These are phyloP conservation scores for Aspergillus hortae DNA, from an alignment of 2,329 filamentous ascomycete species.

Conservation along the genomic window DNA sequence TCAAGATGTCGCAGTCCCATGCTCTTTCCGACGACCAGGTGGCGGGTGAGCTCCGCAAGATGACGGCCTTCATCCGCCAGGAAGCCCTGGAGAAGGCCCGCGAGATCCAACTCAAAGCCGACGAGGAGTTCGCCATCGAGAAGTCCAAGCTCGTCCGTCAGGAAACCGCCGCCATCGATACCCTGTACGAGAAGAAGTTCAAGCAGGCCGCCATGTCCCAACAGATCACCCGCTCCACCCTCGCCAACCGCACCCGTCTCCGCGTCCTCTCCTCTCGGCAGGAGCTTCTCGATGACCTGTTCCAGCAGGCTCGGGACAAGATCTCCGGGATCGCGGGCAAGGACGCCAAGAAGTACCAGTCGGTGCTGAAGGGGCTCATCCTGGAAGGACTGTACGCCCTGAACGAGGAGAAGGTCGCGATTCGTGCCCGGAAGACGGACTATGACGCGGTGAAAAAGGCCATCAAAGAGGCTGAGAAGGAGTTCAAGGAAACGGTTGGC, in stretches of 20 bases:
- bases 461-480: conserved; percentile 68
- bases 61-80: conserved; percentile 99
- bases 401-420: conserved; percentile 70
- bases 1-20: conserved; percentile 86
- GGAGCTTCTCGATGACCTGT: conserved; percentile 85
- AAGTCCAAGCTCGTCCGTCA: conserved; percentile 97
- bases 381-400: conserved; percentile 89
- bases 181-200: conserved; percentile 96
- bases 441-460: conserved; percentile 72
- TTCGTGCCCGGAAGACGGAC: conserved; percentile 79
- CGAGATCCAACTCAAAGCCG: conserved; percentile 97
- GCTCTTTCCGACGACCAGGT: conserved; percentile 98
- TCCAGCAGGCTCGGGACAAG: conserved; percentile 73
- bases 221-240: conserved; percentile 95
- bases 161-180: conserved; percentile 90
- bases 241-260: conserved; percentile 93
- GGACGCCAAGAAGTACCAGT: conserved; percentile 63
- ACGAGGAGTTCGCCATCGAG: conserved; percentile 98
- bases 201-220: conserved; percentile 98
- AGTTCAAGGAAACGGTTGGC: conserved; percentile 77
- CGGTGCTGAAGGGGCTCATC: conserved; percentile 72
- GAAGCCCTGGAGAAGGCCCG: conserved; percentile 95
- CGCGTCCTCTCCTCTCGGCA: conserved; percentile 83
- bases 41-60: conserved; percentile 97
- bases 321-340: conserved; percentile 60